Evolutionary conservation across 1,284 basidiomycete species (phyloP).

Genomic region (Rhodofomes roseus): DNA sequence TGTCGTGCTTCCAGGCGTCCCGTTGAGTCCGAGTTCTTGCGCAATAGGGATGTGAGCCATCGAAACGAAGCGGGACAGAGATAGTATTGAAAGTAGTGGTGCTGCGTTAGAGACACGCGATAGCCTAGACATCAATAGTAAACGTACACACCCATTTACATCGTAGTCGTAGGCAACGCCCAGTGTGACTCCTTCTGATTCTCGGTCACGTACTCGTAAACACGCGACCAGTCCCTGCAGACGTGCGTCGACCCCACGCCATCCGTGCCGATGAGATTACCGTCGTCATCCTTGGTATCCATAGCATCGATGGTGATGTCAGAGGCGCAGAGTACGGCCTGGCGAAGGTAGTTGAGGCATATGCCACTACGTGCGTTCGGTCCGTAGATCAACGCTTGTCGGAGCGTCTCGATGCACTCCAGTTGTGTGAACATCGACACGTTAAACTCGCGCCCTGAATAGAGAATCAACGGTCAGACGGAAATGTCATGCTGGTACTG

Average conservation of each 20-base stretch:
- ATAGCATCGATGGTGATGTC: constrained; percentile 34
- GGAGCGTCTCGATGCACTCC: constrained; percentile 31
- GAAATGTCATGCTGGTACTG: too few relatives aligned
- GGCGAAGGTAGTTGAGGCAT: constrained; percentile 21
- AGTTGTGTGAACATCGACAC: constrained; percentile 36
- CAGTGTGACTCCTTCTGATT: constrained; percentile 1
- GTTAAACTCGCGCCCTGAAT: constrained; percentile 14
- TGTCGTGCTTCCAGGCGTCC: too few relatives aligned
- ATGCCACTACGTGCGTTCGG: constrained; percentile 14
- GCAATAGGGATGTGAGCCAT: too few relatives aligned
- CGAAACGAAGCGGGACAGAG: too few relatives aligned
- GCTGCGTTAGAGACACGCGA: too few relatives aligned
- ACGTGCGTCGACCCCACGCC: constrained; percentile 12
- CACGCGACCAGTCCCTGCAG: constrained; percentile 6
- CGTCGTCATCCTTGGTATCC: constrained; percentile 18
- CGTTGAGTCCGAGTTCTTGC: too few relatives aligned
- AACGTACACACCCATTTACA: neutral
- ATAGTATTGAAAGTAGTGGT: too few relatives aligned
- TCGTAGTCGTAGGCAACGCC: neutral
- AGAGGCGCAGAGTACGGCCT: constrained; percentile 29
- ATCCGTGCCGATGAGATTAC: constrained; percentile 6
- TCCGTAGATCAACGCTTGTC: constrained; percentile 23
- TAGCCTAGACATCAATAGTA: too few relatives aligned
- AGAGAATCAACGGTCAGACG: neutral
- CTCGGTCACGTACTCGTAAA: constrained; percentile 1